These are phyloP conservation scores for Botrytis medusae DNA, from an alignment of 2,329 filamentous ascomycete genomes.

Conservation along the genomic window DNA sequence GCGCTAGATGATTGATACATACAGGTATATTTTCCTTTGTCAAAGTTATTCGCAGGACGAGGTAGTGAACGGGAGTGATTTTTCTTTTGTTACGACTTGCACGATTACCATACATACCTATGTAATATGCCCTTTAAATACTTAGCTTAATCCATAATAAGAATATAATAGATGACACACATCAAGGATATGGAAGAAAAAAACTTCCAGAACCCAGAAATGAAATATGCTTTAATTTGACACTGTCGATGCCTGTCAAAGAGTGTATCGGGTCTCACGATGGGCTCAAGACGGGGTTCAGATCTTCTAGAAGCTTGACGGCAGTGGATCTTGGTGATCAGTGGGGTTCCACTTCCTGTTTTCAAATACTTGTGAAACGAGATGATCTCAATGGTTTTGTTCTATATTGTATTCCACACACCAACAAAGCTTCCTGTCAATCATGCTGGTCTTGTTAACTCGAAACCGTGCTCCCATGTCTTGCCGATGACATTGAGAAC, in stretches of 20 bases:
- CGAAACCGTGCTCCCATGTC: background rate
- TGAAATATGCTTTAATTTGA: background rate
- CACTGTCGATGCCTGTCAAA: background rate
- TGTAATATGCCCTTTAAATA: slow-evolving; percentile 20
- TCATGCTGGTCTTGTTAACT: background rate
- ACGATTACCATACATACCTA: slow-evolving; percentile 21
- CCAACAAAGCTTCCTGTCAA: background rate
- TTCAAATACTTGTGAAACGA: slow-evolving; percentile 2
- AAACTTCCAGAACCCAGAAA: background rate
- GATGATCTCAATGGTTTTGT: background rate
- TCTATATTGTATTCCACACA: background rate
- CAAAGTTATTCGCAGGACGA: background rate
- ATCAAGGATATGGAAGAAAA: background rate
- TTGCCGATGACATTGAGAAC: background rate
- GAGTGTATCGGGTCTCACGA: background rate
- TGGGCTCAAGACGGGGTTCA: background rate
- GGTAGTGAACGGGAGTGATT: background rate
- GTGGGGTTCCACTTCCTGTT: background rate
- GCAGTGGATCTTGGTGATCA: background rate
- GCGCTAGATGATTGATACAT: slow-evolving; percentile 12
- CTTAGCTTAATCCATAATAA: slow-evolving; percentile 19
- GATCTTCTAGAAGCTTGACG: background rate
- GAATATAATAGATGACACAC: slow-evolving; percentile 19
- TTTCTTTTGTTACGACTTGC: slow-evolving; percentile 18
- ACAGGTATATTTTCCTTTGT: slow-evolving; percentile 15